Base-by-base conservation (phyloP, 2,329 filamentous ascomycete species). In the Didymella pomorum region DNA sequence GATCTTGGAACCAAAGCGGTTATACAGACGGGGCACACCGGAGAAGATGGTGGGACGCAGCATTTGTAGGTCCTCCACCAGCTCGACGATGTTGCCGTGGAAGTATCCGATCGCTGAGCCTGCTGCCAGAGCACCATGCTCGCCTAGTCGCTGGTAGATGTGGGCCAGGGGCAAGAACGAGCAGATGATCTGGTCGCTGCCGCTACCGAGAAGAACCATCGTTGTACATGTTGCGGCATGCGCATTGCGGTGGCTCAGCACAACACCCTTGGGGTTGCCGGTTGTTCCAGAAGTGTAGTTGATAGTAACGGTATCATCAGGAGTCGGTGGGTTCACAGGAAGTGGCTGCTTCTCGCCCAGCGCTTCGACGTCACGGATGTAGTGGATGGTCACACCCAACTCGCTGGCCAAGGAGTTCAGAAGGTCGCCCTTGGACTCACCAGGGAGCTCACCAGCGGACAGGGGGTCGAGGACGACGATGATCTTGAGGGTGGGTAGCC, bases 91-190 rank as follows among this genome's bases (percentile, higher is more conserved):
- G 72, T 97, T 92, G 53, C 95, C 95, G 68, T 95, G 92, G 85
- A 97, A 99, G 78, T 94, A 99, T 12, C 94, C 95, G 68, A 97
- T 88, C 9, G 86, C 81, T 31, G 86, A 86, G 53, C 92, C 93
- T 51, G 86, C 83, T 70, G 89, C 86, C 16, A 97, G 81, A 14
- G 87, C 85, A 3, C 83, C 82, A 75, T 96, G 90, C 75, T 99
- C 95, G 39, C 88, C 82, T 66, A 97, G 83, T 54, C 95, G 89
- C 64, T 93, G 91, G 76, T 92, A 97, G 70, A 99, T 98, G 75
- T 99, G 95, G 10, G 95, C 95, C 37, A 97, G 81, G 0, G 95
- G 95, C 50, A 99, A 85, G 78, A 98, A 99, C 0, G 94, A 98
- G 57, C 92, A 86, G 66, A 89, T 82, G 3, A 88, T 80, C 66